A percentile compares a stretch with the other conserved stretches of the same genome.
phyloP scores from a whole-genome alignment of 768 basidiomycete species.

The Termitomyces sp. region DNA sequence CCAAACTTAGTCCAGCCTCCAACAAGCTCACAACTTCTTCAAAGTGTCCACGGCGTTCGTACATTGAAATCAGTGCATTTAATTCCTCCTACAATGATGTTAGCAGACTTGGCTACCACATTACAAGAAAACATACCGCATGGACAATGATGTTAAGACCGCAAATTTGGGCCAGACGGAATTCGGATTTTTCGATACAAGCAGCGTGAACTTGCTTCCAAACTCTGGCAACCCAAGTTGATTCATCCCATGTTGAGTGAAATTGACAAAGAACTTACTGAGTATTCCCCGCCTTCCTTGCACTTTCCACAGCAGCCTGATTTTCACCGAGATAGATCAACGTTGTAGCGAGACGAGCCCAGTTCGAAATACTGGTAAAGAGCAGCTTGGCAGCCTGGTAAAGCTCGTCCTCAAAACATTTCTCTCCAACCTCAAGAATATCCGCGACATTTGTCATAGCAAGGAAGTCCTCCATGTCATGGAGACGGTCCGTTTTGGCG shows the following conservation, averaged over 20 bases:
- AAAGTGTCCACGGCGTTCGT: slow-evolving; percentile 90
- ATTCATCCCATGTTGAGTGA: background rate
- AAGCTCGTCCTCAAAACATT: slow-evolving; percentile 97
- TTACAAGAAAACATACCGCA: slow-evolving; percentile 39
- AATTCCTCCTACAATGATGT: slow-evolving; percentile 64
- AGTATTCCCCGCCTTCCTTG: slow-evolving; percentile 98
- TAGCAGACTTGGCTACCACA: background rate
- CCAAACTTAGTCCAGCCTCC: slow-evolving; percentile 94
- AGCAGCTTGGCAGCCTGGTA: slow-evolving; percentile 96
- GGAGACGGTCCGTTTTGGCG: slow-evolving; percentile 94
- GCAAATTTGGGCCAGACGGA: slow-evolving; percentile 97
- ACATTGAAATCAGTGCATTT: slow-evolving; percentile 66
- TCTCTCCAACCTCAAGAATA: slow-evolving; percentile 94
- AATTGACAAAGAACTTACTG: slow-evolving; percentile 54
- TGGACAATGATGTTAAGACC: slow-evolving; percentile 98
- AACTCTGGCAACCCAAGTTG: slow-evolving; percentile 51
- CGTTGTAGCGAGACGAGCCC: slow-evolving; percentile 97
- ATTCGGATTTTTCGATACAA: slow-evolving; percentile 96
- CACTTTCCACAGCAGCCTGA: slow-evolving; percentile 97
- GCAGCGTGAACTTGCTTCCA: slow-evolving; percentile 99
- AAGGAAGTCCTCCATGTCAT: slow-evolving; percentile 99
- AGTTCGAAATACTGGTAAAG: slow-evolving; percentile 97
- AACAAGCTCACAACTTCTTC: slow-evolving; percentile 89
- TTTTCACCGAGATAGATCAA: slow-evolving; percentile 98
- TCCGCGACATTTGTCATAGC: slow-evolving; percentile 99